Evolutionary conservation across 371 early-diverging fungal species (phyloP).

Genomic region (Dinochytrium kinnereticum): DNA sequence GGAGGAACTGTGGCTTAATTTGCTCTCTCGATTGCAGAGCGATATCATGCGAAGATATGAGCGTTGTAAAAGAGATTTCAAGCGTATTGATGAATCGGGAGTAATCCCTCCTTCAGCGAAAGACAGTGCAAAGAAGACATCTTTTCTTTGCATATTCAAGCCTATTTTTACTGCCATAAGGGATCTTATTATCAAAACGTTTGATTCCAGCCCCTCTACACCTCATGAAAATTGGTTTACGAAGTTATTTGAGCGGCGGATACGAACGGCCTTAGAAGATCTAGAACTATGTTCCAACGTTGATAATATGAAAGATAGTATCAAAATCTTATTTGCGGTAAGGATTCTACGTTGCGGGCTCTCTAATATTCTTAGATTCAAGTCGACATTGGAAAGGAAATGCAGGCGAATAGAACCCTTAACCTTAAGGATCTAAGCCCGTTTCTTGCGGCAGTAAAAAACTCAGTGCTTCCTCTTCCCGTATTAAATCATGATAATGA

Average conservation of each 20-base stretch:
- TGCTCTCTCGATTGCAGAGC: constrained; percentile 67
- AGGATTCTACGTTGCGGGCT: not conserved
- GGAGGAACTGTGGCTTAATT: constrained; percentile 82
- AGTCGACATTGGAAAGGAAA: constrained; percentile 49
- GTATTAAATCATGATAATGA: constrained; percentile 27
- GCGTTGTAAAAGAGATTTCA: constrained; percentile 61
- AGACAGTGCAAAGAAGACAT: constrained; percentile 57
- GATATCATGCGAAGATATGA: constrained; percentile 64
- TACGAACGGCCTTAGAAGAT: constrained; percentile 55
- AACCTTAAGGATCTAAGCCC: constrained; percentile 69
- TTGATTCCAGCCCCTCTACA: constrained; percentile 49
- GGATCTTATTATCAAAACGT: constrained; percentile 54
- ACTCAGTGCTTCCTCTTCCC: constrained; percentile 59
- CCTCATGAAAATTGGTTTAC: constrained; percentile 75
- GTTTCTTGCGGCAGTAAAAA: constrained; percentile 53
- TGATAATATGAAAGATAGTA: constrained; percentile 41
- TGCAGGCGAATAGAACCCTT: constrained; percentile 62
- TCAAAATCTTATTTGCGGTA: not conserved
- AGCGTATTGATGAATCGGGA: constrained; percentile 54
- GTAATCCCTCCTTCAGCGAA: constrained; percentile 50
- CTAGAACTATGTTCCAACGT: constrained; percentile 62
- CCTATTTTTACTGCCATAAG: constrained; percentile 65
- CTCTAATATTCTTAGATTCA: constrained; percentile 1
- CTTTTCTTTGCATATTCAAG: constrained; percentile 61
- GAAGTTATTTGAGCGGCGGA: constrained; percentile 58